Evolutionary conservation across 768 basidiomycete genomes (phyloP).

Genomic region (Suillus alpinus): DNA sequence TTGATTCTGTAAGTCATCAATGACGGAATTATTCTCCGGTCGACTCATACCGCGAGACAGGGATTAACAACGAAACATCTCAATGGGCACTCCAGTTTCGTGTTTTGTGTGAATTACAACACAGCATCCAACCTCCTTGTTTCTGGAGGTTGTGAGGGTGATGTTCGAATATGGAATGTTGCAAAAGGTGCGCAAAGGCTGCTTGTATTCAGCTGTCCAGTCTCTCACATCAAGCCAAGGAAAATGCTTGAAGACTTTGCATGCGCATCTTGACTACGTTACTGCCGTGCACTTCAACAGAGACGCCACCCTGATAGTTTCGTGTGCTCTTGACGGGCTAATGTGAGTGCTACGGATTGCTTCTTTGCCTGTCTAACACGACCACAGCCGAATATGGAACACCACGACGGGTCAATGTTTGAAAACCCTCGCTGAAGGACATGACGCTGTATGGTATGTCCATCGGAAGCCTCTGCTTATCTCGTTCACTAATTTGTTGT

Average conservation of each 20-base stretch:
- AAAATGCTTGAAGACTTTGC: constrained; percentile 79
- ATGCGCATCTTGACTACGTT: constrained; percentile 93
- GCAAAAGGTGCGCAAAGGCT: constrained; percentile 55
- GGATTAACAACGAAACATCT: constrained; percentile 69
- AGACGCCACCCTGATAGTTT: constrained; percentile 89
- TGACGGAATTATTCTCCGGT: neutral
- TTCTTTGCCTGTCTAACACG: neutral
- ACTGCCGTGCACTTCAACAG: constrained; percentile 92
- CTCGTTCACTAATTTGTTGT: neutral
- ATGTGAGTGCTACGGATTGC: constrained; percentile 57
- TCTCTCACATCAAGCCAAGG: constrained; percentile 40
- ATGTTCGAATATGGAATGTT: constrained; percentile 90
- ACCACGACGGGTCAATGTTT: constrained; percentile 90
- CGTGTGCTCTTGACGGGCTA: constrained; percentile 88
- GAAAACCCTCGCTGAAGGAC: constrained; percentile 91
- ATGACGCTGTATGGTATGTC: constrained; percentile 75
- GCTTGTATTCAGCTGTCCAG: neutral
- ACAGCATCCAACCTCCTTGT: constrained; percentile 84
- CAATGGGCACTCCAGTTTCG: constrained; percentile 81
- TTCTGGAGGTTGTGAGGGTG: constrained; percentile 91
- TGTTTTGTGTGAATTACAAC: constrained; percentile 93
- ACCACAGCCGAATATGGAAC: constrained; percentile 89
- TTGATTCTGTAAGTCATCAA: constrained; percentile 60
- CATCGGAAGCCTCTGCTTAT: neutral
- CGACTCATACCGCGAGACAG: constrained; percentile 32